Conservation (phyloP, 768 basidiomycete species). For the Rhodosporidiobolus sp. region DNA sequence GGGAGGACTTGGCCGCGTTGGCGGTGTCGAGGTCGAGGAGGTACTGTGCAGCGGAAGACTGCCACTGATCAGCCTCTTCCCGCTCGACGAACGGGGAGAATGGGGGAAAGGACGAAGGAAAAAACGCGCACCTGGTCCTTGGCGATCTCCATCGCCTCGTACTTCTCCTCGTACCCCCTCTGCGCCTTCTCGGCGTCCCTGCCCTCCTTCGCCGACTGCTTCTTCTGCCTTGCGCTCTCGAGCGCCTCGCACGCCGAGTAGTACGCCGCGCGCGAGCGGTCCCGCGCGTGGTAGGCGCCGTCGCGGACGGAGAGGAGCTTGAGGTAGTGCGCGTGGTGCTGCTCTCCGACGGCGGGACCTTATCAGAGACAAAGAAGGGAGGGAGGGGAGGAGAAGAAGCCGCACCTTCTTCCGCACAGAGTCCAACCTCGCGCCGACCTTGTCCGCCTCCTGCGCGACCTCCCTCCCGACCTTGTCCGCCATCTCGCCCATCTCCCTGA, state of each 20-base stretch:
- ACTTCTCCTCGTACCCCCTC: slow-evolving; percentile 21
- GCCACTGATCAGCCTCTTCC: not conserved
- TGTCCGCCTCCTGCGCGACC: not conserved
- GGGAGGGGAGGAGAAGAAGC: not conserved
- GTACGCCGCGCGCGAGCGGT: slow-evolving; percentile 25
- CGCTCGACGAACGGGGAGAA: not conserved
- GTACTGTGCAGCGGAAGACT: not conserved
- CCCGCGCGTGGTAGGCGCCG: slow-evolving; percentile 13
- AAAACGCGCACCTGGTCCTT: slow-evolving; percentile 19
- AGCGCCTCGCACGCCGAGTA: slow-evolving; percentile 30
- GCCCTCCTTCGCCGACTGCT: slow-evolving; percentile 13
- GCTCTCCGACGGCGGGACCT: not conserved
- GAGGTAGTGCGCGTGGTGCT: slow-evolving; percentile 31
- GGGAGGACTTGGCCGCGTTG: slow-evolving; percentile 21
- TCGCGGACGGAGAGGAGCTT: slow-evolving; percentile 33
- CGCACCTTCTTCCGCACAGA: slow-evolving; percentile 28
- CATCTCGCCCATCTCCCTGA: not conserved
- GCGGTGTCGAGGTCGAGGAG: slow-evolving; percentile 29
- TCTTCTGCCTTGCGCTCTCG: slow-evolving; percentile 31
- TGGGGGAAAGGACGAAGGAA: not conserved
- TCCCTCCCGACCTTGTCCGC: slow-evolving; percentile 1
- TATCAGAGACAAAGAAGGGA: not conserved
- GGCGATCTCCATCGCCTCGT: slow-evolving; percentile 23
- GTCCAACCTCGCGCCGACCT: slow-evolving; percentile 36
- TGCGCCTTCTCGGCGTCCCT: slow-evolving; percentile 21